Evolutionary conservation across 2,329 filamentous ascomycete genomes (phyloP), one percentile per base, ranked within the genome.

Genomic region (Epicoccum nigrum): DNA sequence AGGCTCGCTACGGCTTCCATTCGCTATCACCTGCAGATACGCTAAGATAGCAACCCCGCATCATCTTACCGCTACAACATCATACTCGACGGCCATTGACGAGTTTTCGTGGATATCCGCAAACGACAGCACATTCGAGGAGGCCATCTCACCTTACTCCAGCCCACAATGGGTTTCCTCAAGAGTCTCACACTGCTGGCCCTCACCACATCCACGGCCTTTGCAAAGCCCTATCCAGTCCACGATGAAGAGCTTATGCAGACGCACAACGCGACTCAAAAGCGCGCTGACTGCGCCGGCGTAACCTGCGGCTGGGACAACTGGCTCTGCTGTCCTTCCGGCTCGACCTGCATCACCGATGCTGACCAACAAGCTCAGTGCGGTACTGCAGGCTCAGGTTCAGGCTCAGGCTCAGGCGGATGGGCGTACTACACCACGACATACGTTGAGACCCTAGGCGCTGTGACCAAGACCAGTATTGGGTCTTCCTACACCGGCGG

Each of bases 161-260:
- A 45, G 32, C 52, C 56, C 51, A 54, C 34, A 35, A 70, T 72
- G 68, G 59, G 67, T 50, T 53, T 65, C 25, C 60, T 68, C 52
- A 54, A 47, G 94, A 74, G 76, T 95, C 93, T 56, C 89, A 83
- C 64, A 90, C 62, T 86, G 77, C 32, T 67, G 51, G 64, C 60
- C 46, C 56, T 71, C 42, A 74, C 74, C 34, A 80, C 75, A 12
- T 76, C 59, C 81, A 80, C 65, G 82, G 87, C 60, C 76, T 83
- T 54, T n/a, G 67, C 68, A 43, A 71, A 69, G 55, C 67, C 66
- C 32, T 68, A 67, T 43, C 68, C 66, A 8, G 59, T 59, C 20
- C 65, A 68, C 46, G 32, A 67, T 27, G 58, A 65, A 31, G 68
- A 69, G 44, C 53, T 67, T 15, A 45, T 44, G 12, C 40, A 61